A percentile compares a stretch with the other conserved stretches of the same genome.
These are phyloP conservation scores for Alternaria alternata DNA, from an alignment of 2,329 filamentous ascomycete species.

Conservation along the genomic window DNA sequence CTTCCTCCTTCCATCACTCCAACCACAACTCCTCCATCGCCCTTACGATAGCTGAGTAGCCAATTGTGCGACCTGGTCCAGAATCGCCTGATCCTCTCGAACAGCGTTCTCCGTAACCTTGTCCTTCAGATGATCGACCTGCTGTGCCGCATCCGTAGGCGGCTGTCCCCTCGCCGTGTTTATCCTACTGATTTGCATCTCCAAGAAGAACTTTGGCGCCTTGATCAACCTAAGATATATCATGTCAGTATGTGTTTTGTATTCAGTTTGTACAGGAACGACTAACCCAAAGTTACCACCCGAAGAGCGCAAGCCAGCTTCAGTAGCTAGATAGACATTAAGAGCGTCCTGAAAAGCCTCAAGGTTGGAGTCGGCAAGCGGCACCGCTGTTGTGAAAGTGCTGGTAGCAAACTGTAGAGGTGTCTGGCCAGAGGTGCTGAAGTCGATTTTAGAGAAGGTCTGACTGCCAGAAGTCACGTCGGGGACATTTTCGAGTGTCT, in stretches of 20 bases:
- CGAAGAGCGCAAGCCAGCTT: constrained; percentile 65
- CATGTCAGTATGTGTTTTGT: too few relatives aligned
- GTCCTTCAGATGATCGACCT: constrained; percentile 64
- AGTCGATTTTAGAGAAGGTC: constrained; percentile 66
- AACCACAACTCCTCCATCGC: background rate
- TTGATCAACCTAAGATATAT: constrained; percentile 55
- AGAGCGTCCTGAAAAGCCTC: constrained; percentile 62
- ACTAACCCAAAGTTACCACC: constrained; percentile 56
- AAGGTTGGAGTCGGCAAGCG: constrained; percentile 61
- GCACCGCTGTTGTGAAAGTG: constrained; percentile 61
- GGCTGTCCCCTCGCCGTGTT: constrained; percentile 66
- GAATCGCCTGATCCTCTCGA: constrained; percentile 58
- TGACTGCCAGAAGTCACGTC: constrained; percentile 63
- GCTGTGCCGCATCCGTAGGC: constrained; percentile 60
- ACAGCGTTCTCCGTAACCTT: constrained; percentile 67
- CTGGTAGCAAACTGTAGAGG: constrained; percentile 64
- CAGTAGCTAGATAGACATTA: constrained; percentile 67
- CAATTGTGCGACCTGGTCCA: constrained; percentile 59
- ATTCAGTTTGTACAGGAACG: too few relatives aligned
- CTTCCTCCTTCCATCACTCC: background rate
- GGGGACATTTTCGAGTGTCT: constrained; percentile 63
- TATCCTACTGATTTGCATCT: constrained; percentile 67
- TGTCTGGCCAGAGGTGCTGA: constrained; percentile 58
- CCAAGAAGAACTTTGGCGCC: constrained; percentile 69
- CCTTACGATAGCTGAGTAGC: constrained; percentile 30